Conservation (phyloP, 495 filamentous ascomycete species). For the Neurospora sp. region DNA sequence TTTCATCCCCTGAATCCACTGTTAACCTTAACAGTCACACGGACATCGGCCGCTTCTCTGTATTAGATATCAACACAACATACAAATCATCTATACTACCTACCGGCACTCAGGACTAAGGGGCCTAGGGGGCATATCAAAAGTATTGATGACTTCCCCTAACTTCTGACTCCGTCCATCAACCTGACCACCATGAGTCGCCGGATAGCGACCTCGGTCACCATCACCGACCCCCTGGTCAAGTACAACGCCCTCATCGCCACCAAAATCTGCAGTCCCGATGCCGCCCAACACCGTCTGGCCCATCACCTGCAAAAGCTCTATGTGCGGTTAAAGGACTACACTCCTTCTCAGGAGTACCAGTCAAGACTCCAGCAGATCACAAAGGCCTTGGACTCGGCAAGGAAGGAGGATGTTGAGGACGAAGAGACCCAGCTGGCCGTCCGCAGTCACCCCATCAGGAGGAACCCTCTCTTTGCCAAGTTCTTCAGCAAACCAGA, state of each 20-base stretch:
- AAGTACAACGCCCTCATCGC: conserved; percentile 55
- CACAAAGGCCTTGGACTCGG: conserved; percentile 29
- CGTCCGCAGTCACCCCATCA: conserved; percentile 33
- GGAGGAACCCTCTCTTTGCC: conserved; percentile 40
- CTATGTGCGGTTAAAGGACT: conserved; percentile 56
- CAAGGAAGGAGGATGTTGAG: neutral
- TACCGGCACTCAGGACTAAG: neutral
- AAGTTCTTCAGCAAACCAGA: conserved; percentile 29
- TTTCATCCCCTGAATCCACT: neutral
- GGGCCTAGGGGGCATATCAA: neutral
- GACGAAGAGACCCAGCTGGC: conserved; percentile 24
- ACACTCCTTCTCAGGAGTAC: conserved; percentile 55
- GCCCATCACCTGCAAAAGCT: conserved; percentile 61
- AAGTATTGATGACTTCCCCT: neutral
- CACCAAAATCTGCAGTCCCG: conserved; percentile 47
- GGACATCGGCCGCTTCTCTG: neutral
- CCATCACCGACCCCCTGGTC: conserved; percentile 63
- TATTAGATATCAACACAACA: neutral
- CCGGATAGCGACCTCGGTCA: conserved; percentile 32
- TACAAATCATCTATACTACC: neutral
- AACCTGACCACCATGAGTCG: conserved; percentile 19
- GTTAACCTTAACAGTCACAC: neutral
- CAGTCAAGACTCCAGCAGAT: conserved; percentile 43
- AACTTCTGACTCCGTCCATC: neutral
- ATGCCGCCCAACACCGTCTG: conserved; percentile 56